Base-by-base conservation (phyloP, 148 eudicot species). In the Vaccinium corymbosum region DNA sequence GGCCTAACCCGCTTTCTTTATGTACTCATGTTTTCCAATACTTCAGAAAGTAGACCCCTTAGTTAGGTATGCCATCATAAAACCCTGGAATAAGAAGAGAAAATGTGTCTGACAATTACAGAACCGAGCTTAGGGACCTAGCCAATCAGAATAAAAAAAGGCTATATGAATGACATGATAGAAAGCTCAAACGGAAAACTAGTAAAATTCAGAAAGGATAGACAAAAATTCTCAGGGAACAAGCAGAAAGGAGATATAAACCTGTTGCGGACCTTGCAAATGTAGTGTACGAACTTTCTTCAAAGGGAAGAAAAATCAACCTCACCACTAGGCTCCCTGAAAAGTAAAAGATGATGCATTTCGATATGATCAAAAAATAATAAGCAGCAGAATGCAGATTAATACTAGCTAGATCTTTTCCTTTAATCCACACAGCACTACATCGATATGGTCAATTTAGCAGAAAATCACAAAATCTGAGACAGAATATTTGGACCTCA, bases 241-340 rank as follows among this genome's bases (percentile, higher is more conserved):
- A 46, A 71, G 73, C 75, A 79, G 46, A 77, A 82, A 57, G 71
- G 80, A 86, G 88, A 83, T 62, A 75, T 86, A 86, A 89, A 97
- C 99, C 99, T 97, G 99, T 88, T 86, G 99, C 97, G 82, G 91
- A 95, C 94, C 96, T 95, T 89, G 99, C 99, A 94, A 97, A 97
- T 52, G 91, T 92, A 61, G 91, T 89, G 91, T 91, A 97, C 7
- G 99, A 94, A 86, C 98, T 97, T 90, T 97, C 99, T 90, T 97
- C 99, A 81, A 97, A 97, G 51, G 99, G 99, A 81, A 94, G 98
- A 86, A 97, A 97, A 70, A 95, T 89, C 93, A 97, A 83, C 87
- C 99, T 95, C 88, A 97, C 99, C 85, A 95, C 98, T 86, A 97
- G 92, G 90, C 99, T 95, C 80, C 99, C 99, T 97, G 94, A 81